These are phyloP conservation scores for Dalbergia oliveri DNA, from an alignment of 306 rosid species.

Conservation along the genomic window DNA sequence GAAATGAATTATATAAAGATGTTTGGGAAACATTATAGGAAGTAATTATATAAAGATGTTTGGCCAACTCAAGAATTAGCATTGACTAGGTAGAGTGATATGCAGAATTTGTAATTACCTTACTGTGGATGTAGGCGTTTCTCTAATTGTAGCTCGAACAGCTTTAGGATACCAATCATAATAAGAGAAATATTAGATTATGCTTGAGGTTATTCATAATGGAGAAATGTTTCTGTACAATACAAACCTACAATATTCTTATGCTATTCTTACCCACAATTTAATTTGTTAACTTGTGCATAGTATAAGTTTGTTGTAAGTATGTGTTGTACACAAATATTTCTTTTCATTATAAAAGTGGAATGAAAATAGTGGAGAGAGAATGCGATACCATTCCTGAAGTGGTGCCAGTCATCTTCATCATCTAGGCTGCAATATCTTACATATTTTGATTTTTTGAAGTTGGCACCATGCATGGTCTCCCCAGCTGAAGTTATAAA, in stretches of 20 bases:
- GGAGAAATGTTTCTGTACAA: too few species aligned
- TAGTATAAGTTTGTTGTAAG: too few species aligned
- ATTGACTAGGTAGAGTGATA: not conserved
- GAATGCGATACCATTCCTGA: slow-evolving; percentile 65
- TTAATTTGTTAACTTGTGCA: too few species aligned
- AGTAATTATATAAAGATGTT: not conserved
- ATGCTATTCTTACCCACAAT: too few species aligned
- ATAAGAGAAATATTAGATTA: slow-evolving; percentile 16
- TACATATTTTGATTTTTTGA: slow-evolving; percentile 61
- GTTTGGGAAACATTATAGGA: not conserved
- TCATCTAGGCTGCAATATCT: slow-evolving; percentile 73
- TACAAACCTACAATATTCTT: too few species aligned
- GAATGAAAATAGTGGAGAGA: slow-evolving; percentile 16
- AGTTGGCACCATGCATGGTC: slow-evolving; percentile 57
- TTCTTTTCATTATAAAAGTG: not conserved
- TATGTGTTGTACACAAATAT: too few species aligned
- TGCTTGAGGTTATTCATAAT: slow-evolving; percentile 21
- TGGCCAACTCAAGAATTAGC: not conserved
- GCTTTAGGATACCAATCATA: slow-evolving; percentile 55
- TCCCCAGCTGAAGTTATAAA: slow-evolving; percentile 67
- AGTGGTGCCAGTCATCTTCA: slow-evolving; percentile 80
- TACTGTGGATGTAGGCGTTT: slow-evolving; percentile 62
- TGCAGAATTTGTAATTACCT: slow-evolving; percentile 55
- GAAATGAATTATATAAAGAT: not conserved
- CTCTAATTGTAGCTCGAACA: slow-evolving; percentile 78